phyloP scores from a whole-genome alignment of 2,329 filamentous ascomycete species.

The Didymella glomerata region DNA sequence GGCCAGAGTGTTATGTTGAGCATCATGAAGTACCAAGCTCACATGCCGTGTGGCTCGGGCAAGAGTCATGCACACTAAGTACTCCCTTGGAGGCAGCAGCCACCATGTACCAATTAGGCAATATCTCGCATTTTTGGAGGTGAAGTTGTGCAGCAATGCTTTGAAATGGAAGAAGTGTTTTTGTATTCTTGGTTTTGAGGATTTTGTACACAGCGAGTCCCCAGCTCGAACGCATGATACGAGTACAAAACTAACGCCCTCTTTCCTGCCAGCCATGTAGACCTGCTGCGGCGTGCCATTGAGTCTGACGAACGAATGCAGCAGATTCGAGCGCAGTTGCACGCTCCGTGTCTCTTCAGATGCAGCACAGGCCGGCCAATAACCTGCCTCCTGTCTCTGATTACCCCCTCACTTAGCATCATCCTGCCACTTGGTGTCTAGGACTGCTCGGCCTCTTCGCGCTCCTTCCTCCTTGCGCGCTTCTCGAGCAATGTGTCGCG shows the following conservation, averaged over 20 bases:
- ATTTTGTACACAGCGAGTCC: conserved; percentile 47
- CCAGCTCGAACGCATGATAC: conserved; percentile 38
- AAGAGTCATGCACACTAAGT: conserved; percentile 42
- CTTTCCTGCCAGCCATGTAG: not conserved
- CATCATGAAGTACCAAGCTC: conserved; percentile 10
- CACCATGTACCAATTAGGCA: conserved; percentile 34
- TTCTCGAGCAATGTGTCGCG: conserved; percentile 87
- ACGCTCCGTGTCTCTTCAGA: not conserved
- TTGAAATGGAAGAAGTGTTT: conserved; percentile 10
- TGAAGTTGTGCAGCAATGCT: not conserved
- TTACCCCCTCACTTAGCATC: conserved; percentile 14
- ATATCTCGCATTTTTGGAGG: conserved; percentile 39
- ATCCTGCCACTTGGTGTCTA: conserved; percentile 15
- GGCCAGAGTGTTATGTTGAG: conserved; percentile 17
- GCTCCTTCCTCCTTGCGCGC: conserved; percentile 77
- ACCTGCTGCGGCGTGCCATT: not conserved
- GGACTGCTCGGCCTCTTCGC: conserved; percentile 58
- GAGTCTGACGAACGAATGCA: conserved; percentile 17
- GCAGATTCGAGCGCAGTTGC: conserved; percentile 15
- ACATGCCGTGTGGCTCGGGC: conserved; percentile 26
- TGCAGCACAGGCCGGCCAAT: conserved; percentile 7
- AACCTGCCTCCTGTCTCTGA: conserved; percentile 7
- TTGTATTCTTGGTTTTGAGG: conserved; percentile 29
- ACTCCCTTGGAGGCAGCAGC: conserved; percentile 18
- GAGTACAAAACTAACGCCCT: conserved; percentile 29